Base-by-base conservation (phyloP, 768 basidiomycete genomes). In the Tulasnella sp. region DNA sequence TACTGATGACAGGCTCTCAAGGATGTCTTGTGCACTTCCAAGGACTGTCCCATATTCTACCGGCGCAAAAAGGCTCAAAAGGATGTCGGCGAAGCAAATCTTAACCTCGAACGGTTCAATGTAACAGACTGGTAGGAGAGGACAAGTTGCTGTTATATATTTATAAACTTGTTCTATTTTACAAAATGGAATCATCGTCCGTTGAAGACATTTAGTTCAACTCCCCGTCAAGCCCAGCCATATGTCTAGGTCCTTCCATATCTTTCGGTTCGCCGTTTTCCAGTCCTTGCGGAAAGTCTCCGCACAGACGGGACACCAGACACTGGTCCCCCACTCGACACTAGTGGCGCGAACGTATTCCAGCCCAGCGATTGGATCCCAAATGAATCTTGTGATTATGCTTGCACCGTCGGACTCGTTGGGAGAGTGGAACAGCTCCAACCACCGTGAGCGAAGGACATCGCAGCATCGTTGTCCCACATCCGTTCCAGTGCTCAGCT, bases 31-130 rank as follows among this genome's bases (percentile, higher is more conserved):
- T 99, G 96, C 78, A 91, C 93, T 0, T 95, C 92, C 78, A 95
- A 92, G 78, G 97, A 99, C 81, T 99, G 97, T 76, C 97, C 97
- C 0, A 98, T 98, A 74, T 99, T 95, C 81, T 99, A 99, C 79
- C 94, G 97, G 90, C 83, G 97, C 52, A 98, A 98, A 83, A 98
- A 98, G 78, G 90, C 95, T 9, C 97, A 98, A 80, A 98, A 98
- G 79, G 96, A 98, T 78, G 97, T 96, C 0, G 93, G 93, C 75
- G 95, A 98, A 76, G 86, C 91, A 3, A 87, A 86, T 74, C 78
- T 84, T 11, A 84, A 90, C 37, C 79, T 98, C 63, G 92, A 94
- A 75, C 87, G 97, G 17, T 99, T 98, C 78, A 89, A 93, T 65
- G 22, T 39, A 17, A 72, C 71, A 32, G 71, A 72, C 26, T 72